These are phyloP conservation scores for Yarrowia keelungensis DNA, from an alignment of 805 yeast genomes.

Conservation along the genomic window DNA sequence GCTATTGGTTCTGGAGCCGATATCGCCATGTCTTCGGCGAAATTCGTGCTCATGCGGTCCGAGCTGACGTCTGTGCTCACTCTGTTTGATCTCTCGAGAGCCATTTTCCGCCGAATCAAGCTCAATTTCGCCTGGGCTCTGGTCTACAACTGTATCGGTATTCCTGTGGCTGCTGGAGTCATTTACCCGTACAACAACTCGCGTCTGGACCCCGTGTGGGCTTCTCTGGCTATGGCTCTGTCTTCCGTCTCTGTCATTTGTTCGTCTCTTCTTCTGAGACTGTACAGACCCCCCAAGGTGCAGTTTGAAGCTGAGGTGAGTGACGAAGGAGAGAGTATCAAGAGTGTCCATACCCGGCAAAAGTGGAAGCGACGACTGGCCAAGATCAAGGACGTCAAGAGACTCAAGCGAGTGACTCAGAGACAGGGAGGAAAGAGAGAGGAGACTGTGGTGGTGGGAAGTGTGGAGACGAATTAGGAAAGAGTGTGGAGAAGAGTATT, in stretches of 20 bases:
- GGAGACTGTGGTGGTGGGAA: neutral
- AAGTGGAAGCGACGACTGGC: constrained; percentile 1
- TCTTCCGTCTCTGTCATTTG: constrained; percentile 89
- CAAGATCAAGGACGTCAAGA: constrained; percentile 3
- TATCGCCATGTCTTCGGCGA: constrained; percentile 74
- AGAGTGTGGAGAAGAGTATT: neutral
- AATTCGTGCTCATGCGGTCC: constrained; percentile 67
- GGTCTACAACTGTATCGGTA: constrained; percentile 79
- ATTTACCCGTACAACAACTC: constrained; percentile 77
- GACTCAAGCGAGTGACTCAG: neutral
- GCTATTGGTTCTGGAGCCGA: constrained; percentile 81
- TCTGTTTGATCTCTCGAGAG: constrained; percentile 68
- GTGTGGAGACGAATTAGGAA: neutral
- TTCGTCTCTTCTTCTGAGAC: constrained; percentile 74
- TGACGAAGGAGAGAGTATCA: constrained; percentile 21
- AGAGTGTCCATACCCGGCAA: neutral
- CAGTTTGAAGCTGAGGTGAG: neutral
- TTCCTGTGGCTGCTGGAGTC: constrained; percentile 95
- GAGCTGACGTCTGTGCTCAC: constrained; percentile 60
- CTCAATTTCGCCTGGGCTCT: constrained; percentile 88
- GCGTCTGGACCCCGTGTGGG: constrained; percentile 81
- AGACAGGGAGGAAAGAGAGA: neutral
- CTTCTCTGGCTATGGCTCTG: constrained; percentile 91
- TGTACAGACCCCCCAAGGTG: constrained; percentile 50
- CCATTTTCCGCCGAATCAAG: constrained; percentile 76